phyloP scores from a whole-genome alignment of 306 rosid species.

The Pyrus pyrifolia region DNA sequence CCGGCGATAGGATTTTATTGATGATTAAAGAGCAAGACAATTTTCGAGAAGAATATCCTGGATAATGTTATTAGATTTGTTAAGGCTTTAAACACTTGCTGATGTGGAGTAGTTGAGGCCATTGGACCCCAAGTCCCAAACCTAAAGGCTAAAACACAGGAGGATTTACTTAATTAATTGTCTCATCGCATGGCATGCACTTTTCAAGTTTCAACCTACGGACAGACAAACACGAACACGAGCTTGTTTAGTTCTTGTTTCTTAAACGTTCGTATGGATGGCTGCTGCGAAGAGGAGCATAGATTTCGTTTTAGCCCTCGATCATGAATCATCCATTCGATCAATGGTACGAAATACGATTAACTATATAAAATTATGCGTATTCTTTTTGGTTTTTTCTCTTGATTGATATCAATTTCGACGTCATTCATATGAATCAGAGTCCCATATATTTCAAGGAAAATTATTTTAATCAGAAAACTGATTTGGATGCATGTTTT shows the following conservation, averaged over 20 bases:
- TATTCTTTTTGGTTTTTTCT: background rate
- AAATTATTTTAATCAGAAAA: background rate
- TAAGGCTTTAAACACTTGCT: background rate
- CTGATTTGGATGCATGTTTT: background rate
- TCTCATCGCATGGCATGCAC: background rate
- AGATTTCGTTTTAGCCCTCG: background rate
- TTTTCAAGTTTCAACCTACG: background rate
- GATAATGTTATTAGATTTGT: too few species aligned
- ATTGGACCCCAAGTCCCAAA: background rate
- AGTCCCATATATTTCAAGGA: background rate
- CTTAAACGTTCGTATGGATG: background rate
- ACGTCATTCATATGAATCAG: background rate
- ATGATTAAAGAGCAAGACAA: too few species aligned
- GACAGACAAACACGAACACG: background rate
- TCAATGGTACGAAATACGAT: background rate
- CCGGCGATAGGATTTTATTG: background rate
- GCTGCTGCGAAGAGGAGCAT: background rate
- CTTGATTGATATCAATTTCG: background rate
- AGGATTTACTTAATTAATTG: background rate
- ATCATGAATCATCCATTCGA: background rate
- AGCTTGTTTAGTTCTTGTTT: background rate
- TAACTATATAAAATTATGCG: background rate
- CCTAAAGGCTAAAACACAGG: constrained; percentile 3
- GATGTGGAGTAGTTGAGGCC: background rate
- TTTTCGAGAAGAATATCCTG: background rate